Conservation (phyloP, 2,329 filamentous ascomycete genomes). For the Trichoderma simmonsii region DNA sequence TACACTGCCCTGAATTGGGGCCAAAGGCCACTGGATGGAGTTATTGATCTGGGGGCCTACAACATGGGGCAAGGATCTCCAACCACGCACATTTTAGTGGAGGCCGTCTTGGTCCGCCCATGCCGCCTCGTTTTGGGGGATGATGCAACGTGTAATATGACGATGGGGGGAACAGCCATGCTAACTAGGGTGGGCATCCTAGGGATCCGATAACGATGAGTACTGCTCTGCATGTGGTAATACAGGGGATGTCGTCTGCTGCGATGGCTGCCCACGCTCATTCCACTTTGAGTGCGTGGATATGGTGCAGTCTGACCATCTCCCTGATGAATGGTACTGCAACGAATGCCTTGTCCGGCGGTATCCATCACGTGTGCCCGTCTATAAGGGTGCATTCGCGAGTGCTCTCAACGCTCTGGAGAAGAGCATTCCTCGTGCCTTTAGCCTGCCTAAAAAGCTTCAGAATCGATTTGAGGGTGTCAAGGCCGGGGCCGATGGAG, state of each 20-base stretch:
- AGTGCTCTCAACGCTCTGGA: constrained; percentile 63
- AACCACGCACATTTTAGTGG: constrained; percentile 19
- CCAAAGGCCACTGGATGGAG: background rate
- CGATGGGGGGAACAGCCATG: constrained; percentile 21
- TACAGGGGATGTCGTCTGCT: constrained; percentile 83
- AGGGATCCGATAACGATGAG: constrained; percentile 73
- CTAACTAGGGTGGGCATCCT: constrained; percentile 31
- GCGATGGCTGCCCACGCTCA: constrained; percentile 84
- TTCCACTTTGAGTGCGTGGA: constrained; percentile 90
- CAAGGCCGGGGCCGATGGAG: constrained; percentile 69
- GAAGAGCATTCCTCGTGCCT: constrained; percentile 67
- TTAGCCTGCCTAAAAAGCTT: constrained; percentile 66
- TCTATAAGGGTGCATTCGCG: constrained; percentile 56
- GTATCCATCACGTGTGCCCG: constrained; percentile 44
- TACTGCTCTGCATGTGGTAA: constrained; percentile 83
- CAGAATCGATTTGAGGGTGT: constrained; percentile 79
- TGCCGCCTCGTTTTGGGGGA: constrained; percentile 22
- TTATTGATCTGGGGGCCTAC: constrained; percentile 18
- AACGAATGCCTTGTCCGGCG: constrained; percentile 61
- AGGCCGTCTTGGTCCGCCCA: constrained; percentile 11
- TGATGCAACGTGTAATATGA: constrained; percentile 19
- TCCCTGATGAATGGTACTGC: constrained; percentile 82
- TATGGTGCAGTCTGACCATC: constrained; percentile 65
- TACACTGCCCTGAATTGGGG: constrained; percentile 4
- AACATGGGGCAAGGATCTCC: constrained; percentile 21